Evolutionary conservation across 352 stramenopile genomes (phyloP), one percentile per base, ranked within the genome.

Genomic region (Pythium angustatum): DNA sequence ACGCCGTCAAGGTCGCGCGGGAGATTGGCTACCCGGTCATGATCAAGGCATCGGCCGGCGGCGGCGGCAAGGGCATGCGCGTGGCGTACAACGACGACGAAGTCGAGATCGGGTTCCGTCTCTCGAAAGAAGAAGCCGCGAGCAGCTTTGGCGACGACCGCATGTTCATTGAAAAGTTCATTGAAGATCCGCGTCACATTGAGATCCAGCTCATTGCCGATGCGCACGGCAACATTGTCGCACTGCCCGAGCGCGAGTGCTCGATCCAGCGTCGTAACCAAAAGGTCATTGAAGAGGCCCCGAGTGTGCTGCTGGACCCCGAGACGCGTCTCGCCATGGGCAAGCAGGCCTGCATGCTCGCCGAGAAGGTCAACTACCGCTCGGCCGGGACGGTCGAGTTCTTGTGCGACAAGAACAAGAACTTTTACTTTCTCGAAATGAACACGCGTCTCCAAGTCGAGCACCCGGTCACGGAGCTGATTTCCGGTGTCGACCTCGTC

Each of bases 381-480:
- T 96, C 15, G 91, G 93, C 93, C 31, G 93, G 93, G 41, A 98
- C 93, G 12, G 93, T 98, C 33, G 93, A 98, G 75, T 98, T 98
- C 67, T 78, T 98, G 24, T 62, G 97, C 45, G 93, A 98, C 70
- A 78, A 93, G 36, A 80, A 93, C 64, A 85, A 95, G 58, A 88
- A 81, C 26, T 98, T 98, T 63, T 98, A 97, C 68, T 98, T 98
- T 61, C 96, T 98, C 87, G 94, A 98, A 69, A 98, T 98, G 91
- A 98, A 98, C 83, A 98, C 93, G 34, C 90, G 93, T 24, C 75
- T 98, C n/a, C 93, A 98, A 75, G 93, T 98, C 17, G 89, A 98
- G 67, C 92, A 98, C 64, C 89, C 88, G 1, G 90, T 98, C 38
- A 97, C 92, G 6, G 91, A 98, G 76, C 82, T 96, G 55, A 93